These are phyloP conservation scores for Globisporangium mamillatum DNA, from an alignment of 352 stramenopile species.

Conservation along the genomic window DNA sequence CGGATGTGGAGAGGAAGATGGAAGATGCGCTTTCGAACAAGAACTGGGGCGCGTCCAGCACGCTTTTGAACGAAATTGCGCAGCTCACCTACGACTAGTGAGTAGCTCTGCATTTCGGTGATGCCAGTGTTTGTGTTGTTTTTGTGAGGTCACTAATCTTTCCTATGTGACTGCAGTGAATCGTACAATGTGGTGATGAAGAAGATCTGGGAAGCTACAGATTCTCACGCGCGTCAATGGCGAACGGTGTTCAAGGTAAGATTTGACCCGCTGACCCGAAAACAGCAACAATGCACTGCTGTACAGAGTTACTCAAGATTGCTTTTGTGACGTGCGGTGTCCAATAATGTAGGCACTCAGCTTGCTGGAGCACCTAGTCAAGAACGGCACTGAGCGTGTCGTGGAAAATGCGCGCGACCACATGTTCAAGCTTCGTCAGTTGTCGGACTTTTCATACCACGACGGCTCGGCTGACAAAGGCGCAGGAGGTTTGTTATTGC, in stretches of 20 bases:
- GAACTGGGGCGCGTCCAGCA: slow-evolving; percentile 98
- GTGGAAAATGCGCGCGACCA: slow-evolving; percentile 96
- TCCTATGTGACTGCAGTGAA: slow-evolving; percentile 43
- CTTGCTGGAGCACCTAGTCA: slow-evolving; percentile 97
- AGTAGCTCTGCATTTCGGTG: slow-evolving; percentile 9
- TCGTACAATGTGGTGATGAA: slow-evolving; percentile 89
- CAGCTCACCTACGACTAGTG: slow-evolving; percentile 96
- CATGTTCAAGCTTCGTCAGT: slow-evolving; percentile 89
- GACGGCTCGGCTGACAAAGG: slow-evolving; percentile 84
- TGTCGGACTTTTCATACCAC: slow-evolving; percentile 89
- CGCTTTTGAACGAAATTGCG: slow-evolving; percentile 97
- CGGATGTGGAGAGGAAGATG: slow-evolving; percentile 86
- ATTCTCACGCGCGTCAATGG: slow-evolving; percentile 91
- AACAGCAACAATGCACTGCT: not conserved
- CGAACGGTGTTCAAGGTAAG: slow-evolving; percentile 96
- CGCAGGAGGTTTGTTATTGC: slow-evolving; percentile 49
- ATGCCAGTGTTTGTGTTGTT: not conserved
- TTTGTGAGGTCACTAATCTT: slow-evolving; percentile 2
- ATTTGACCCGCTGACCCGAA: not conserved
- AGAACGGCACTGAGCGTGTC: slow-evolving; percentile 97
- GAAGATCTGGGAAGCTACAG: slow-evolving; percentile 95
- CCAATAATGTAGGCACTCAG: slow-evolving; percentile 57
- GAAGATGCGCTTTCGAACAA: slow-evolving; percentile 98
- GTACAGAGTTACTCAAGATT: not conserved
- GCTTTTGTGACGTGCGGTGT: not conserved